phyloP scores from a whole-genome alignment of 1,284 basidiomycete species.

The Sporisorium reilianum region DNA sequence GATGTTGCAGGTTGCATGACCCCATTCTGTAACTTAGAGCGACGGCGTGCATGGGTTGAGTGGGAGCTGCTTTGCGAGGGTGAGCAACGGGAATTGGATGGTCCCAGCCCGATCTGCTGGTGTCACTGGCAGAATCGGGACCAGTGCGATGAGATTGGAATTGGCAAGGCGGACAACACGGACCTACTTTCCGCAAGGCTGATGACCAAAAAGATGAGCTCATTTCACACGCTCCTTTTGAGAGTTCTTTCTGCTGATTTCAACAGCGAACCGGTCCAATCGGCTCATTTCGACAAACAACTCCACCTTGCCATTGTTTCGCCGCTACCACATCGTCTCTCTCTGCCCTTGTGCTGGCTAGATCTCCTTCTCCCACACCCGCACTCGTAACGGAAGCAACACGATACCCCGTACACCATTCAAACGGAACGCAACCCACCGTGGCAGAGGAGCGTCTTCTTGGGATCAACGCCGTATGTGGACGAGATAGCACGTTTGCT shows the following conservation, averaged over 20 bases:
- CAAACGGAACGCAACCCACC: neutral
- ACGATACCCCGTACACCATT: neutral
- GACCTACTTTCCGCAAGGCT: neutral
- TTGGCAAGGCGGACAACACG: neutral
- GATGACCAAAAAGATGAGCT: neutral
- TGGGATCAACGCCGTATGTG: neutral
- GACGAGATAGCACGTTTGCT: neutral
- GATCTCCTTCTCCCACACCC: neutral
- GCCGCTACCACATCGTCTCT: neutral
- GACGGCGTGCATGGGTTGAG: too few relatives aligned
- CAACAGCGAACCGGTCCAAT: neutral
- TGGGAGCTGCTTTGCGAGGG: too few relatives aligned
- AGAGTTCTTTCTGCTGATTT: too few relatives aligned
- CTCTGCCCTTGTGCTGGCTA: neutral
- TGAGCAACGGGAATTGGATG: too few relatives aligned
- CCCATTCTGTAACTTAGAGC: too few relatives aligned
- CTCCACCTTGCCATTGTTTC: neutral
- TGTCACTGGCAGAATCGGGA: neutral
- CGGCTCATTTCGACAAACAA: neutral
- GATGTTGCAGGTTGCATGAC: too few relatives aligned
- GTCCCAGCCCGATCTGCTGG: too few relatives aligned
- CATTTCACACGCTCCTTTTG: constrained; percentile 1
- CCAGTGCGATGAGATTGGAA: neutral
- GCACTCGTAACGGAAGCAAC: too few relatives aligned
- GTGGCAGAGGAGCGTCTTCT: neutral